phyloP scores from a whole-genome alignment of 2,329 filamentous ascomycete genomes.

The Neoascochyta sp. region DNA sequence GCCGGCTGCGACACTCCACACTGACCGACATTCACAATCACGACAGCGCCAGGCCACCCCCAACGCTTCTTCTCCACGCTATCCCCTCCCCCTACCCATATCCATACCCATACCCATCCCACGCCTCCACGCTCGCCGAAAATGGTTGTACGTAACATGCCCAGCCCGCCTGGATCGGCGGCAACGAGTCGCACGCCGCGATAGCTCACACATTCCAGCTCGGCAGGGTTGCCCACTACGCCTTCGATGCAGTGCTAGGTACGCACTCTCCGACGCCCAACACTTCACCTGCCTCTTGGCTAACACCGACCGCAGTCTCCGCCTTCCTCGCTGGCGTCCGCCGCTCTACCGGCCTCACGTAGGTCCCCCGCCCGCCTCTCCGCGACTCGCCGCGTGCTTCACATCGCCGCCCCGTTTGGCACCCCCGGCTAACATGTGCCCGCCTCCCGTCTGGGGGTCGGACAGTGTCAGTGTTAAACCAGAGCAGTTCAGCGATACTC shows the following conservation, averaged over 20 bases:
- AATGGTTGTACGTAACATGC: constrained; percentile 39
- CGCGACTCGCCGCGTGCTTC: constrained; percentile 1
- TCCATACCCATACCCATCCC: constrained; percentile 1
- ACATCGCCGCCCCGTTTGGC: constrained; percentile 2
- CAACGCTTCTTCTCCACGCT: no score
- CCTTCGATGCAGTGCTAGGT: constrained; percentile 92
- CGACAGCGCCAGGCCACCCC: no score
- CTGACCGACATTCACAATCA: no score
- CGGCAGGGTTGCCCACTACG: constrained; percentile 89
- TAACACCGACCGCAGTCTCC: constrained; percentile 61
- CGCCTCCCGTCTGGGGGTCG: no score
- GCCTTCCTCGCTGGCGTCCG: constrained; percentile 96
- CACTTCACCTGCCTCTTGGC: constrained; percentile 8
- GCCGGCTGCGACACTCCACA: no score
- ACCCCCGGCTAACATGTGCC: constrained; percentile 12
- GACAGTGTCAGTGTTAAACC: constrained; percentile 76
- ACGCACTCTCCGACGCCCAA: constrained; percentile 41
- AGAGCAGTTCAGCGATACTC: constrained; percentile 78
- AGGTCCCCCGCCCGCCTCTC: constrained; percentile 45
- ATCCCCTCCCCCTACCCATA: neutral
- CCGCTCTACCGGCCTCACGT: constrained; percentile 96
- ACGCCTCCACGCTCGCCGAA: constrained; percentile 8
- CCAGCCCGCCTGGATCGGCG: constrained; percentile 8
- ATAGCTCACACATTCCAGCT: constrained; percentile 70
- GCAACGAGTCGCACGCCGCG: constrained; percentile 16